Conservation (phyloP, 2,329 filamentous ascomycete species). For the Cercospora sesami region DNA sequence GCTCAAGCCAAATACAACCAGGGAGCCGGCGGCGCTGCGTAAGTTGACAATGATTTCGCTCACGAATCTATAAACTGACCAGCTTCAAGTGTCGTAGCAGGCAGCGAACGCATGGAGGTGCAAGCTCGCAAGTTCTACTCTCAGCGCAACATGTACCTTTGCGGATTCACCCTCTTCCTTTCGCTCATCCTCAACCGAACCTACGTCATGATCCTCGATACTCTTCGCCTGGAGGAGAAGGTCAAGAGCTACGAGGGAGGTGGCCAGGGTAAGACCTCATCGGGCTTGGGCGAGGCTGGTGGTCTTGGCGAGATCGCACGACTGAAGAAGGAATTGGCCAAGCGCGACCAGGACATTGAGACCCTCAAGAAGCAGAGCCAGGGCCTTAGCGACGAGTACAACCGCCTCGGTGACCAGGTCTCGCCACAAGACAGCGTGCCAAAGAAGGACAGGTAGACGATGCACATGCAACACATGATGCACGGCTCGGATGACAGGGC, state of each 20-base stretch:
- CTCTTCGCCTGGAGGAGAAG: conserved; percentile 88
- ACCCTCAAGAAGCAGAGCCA: conserved; percentile 90
- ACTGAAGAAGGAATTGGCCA: conserved; percentile 65
- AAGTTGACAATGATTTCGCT: conserved; percentile 30
- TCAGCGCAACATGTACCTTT: conserved; percentile 99
- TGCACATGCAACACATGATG: not conserved
- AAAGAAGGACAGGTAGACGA: conserved; percentile 56
- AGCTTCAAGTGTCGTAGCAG: conserved; percentile 62
- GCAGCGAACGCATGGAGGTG: conserved; percentile 94
- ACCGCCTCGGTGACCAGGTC: conserved; percentile 80
- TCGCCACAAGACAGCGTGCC: conserved; percentile 55
- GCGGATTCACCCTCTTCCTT: conserved; percentile 97
- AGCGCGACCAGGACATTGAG: conserved; percentile 80
- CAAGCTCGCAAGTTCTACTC: conserved; percentile 99
- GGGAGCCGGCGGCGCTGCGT: conserved; percentile 48
- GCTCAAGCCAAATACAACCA: conserved; percentile 64
- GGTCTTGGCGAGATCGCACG: conserved; percentile 72
- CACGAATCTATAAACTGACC: conserved; percentile 20
- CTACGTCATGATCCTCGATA: conserved; percentile 94
- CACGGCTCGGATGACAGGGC: not conserved
- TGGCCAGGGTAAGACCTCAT: conserved; percentile 56
- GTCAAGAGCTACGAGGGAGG: conserved; percentile 75
- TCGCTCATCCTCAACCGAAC: conserved; percentile 98
- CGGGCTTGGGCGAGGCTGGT: conserved; percentile 71
- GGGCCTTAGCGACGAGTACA: conserved; percentile 81